A percentile compares a stretch with the other conserved stretches of the same genome.
Conservation (phyloP, 2,329 filamentous ascomycete species). For the Fusarium sp. region DNA sequence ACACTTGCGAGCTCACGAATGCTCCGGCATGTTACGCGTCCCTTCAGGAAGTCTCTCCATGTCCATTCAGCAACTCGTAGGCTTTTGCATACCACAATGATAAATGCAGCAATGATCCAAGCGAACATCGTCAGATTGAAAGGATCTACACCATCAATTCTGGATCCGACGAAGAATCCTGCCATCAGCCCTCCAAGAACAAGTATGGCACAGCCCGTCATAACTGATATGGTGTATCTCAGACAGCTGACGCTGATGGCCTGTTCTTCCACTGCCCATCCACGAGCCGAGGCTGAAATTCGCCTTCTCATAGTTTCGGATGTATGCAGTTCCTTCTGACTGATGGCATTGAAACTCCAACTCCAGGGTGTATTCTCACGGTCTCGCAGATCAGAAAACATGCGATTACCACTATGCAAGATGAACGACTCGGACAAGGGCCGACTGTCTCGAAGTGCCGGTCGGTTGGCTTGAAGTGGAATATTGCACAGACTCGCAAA, state of each 20-base stretch:
- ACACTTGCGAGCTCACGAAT: background rate
- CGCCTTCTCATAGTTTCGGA: background rate
- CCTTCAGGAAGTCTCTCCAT: background rate
- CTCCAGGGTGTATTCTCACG: too few relatives aligned
- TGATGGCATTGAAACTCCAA: fast-evolving
- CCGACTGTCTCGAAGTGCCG: too few relatives aligned
- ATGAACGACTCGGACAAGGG: too few relatives aligned
- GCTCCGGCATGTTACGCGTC: background rate
- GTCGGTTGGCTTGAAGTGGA: too few relatives aligned
- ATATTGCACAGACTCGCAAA: too few relatives aligned
- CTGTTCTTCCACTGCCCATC: background rate
- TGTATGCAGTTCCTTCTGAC: fast-evolving
- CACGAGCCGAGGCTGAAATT: background rate
- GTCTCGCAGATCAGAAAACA: too few relatives aligned
- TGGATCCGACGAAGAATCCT: background rate
- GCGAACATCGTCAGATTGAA: background rate
- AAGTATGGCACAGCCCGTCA: background rate
- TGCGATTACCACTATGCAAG: too few relatives aligned
- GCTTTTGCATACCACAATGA: background rate
- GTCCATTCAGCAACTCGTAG: background rate
- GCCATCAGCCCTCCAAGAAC: background rate
- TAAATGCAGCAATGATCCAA: background rate
- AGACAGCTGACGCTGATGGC: background rate
- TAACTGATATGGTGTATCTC: background rate
- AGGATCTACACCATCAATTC: background rate